Conservation (phyloP, 768 basidiomycete species). For the Lanmaoa pseudosensibilis region DNA sequence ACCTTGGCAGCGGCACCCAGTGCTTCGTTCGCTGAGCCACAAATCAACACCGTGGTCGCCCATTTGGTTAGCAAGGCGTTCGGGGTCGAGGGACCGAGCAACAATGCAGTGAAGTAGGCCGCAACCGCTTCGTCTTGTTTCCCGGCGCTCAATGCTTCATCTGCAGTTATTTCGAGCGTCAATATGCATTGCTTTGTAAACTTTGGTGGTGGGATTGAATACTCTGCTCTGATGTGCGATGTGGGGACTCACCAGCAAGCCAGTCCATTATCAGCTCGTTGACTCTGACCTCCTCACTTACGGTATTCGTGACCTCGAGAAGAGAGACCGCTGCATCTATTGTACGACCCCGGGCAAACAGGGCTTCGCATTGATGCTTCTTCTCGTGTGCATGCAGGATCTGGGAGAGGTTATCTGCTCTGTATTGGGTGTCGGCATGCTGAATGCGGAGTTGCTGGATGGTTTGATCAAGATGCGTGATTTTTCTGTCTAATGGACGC, state of each 20-base stretch:
- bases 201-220: not conserved
- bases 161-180: not conserved
- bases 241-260: not conserved
- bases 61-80: slow-evolving; percentile 6
- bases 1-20: slow-evolving; percentile 1
- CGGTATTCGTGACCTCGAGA: not conserved
- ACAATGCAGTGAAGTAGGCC: slow-evolving; percentile 4
- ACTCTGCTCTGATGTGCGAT: accelerated
- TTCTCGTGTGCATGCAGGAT: not conserved
- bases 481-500: not conserved
- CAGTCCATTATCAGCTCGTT: not conserved
- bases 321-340: slow-evolving; percentile 4
- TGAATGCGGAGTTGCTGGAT: not conserved
- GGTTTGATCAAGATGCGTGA: not conserved
- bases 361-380: slow-evolving; percentile 1
- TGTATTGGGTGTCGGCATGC: not conserved
- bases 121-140: not conserved
- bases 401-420: no score
- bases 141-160: not conserved
- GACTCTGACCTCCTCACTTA: no score
- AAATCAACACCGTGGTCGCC: not conserved
- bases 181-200: not conserved
- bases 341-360: not conserved
- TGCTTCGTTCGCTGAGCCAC: not conserved
- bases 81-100: not conserved